Evolutionary conservation across 768 basidiomycete species (phyloP), one percentile per base, ranked within the genome.

Genomic region (Galerina sulciceps): DNA sequence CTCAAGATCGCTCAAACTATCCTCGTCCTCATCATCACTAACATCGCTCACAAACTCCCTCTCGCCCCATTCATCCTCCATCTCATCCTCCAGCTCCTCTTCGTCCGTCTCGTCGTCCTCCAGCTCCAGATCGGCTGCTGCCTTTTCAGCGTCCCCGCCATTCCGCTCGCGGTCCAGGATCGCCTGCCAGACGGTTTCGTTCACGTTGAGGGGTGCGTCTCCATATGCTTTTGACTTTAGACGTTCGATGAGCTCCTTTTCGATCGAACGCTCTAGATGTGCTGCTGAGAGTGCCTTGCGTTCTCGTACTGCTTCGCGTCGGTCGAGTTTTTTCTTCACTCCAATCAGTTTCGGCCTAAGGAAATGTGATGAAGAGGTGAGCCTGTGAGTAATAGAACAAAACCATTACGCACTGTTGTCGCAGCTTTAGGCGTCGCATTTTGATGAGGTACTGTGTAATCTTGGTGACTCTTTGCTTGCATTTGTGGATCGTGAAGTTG

Each of bases 361-460:
- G 51, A 44, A 18, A 17, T 37, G 43, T 6, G 26, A 49, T 38
- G 26, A 53, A 17, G 31, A 22, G 26, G 5, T 13, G n/a, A 20
- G 18, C 6, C 18, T 3, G 10, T 22, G 35, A 13, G 40, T 13
- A 40, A 42, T 41, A 4, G 2, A 38, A 5, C 60, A 47, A 57
- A 49, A 15, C 42, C 6, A 38, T 58, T 22, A 78, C 91, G 66
- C 55, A 96, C 95, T 93, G 89, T 75, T 93, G 85, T 15, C 90
- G 87, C 56, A 96, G 80, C 65, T 91, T 91, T 60, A 96, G 75
- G 42, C 92, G 87, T 58, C 96, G 85, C 96, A 99, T 97, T 80
- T 97, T 96, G 74, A 99, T 98, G 63, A 99, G 85, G 70, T 98
- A 99, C 72, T 99, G 97, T 0, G 96, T 99, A 67, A 99, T 98